These are phyloP conservation scores for Rhodotorula paludigena DNA, from an alignment of 768 basidiomycete genomes.

Conservation along the genomic window DNA sequence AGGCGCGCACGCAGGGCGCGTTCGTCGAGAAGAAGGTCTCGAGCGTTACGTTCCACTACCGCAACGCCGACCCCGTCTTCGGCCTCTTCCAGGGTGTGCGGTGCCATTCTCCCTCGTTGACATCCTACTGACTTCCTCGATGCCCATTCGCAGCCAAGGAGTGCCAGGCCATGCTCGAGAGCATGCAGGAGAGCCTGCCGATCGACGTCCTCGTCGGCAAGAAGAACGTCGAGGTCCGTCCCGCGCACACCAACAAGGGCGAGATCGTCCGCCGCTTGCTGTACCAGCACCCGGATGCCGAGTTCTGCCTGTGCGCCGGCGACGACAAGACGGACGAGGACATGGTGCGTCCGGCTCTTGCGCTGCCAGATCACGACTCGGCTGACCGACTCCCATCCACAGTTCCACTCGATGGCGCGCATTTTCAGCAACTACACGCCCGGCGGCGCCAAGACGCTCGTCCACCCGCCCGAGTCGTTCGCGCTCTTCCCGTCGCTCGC, in stretches of 20 bases:
- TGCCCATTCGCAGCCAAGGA: conserved; percentile 75
- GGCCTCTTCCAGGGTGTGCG: conserved; percentile 57
- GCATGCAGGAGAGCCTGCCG: conserved; percentile 86
- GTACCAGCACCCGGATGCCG: conserved; percentile 86
- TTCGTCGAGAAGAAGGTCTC: conserved; percentile 96
- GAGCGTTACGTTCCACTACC: conserved; percentile 96
- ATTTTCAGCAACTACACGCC: conserved; percentile 45
- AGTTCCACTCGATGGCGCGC: conserved; percentile 38
- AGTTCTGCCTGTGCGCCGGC: conserved; percentile 95
- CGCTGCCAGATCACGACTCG: too few species aligned
- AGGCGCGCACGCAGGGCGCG: conserved; percentile 82
- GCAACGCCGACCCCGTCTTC: conserved; percentile 88
- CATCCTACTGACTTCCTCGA: neutral
- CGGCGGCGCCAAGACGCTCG: conserved; percentile 53
- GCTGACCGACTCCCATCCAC: too few species aligned
- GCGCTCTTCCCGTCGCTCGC: conserved; percentile 37
- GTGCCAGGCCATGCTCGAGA: conserved; percentile 91
- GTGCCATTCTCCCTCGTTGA: neutral
- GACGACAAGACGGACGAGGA: conserved; percentile 95
- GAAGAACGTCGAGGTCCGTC: conserved; percentile 96
- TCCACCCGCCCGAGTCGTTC: conserved; percentile 54
- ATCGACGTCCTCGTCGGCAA: conserved; percentile 80
- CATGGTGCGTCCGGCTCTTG: conserved; percentile 88
- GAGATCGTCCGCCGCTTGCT: conserved; percentile 94
- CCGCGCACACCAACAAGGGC: conserved; percentile 94